These are phyloP conservation scores for Trichoderma aggressivum DNA, from an alignment of 2,329 filamentous ascomycete species.

Conservation along the genomic window DNA sequence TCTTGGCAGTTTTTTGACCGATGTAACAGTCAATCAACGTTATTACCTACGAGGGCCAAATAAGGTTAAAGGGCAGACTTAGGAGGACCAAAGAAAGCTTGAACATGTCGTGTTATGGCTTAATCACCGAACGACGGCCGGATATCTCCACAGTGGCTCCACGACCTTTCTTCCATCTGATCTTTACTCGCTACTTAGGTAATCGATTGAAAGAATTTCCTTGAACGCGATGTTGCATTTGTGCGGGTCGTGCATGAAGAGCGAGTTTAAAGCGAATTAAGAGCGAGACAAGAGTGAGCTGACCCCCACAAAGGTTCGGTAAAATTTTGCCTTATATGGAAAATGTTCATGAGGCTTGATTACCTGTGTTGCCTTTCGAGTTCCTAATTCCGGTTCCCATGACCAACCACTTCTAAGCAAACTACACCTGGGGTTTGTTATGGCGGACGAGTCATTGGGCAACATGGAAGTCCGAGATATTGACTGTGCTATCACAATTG, in stretches of 20 bases:
- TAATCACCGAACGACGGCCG: background rate
- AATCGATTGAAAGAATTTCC: background rate
- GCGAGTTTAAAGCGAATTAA: background rate
- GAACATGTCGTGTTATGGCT: background rate
- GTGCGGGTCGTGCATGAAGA: background rate
- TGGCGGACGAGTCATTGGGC: background rate
- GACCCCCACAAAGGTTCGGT: background rate
- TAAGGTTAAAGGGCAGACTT: background rate
- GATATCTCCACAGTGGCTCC: background rate
- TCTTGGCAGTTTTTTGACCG: background rate
- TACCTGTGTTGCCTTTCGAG: background rate
- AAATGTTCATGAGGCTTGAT: background rate
- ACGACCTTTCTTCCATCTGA: background rate
- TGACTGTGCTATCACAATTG: background rate
- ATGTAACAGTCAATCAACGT: background rate
- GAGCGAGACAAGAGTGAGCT: background rate
- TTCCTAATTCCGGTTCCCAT: background rate
- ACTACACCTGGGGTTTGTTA: background rate
- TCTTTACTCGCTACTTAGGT: background rate
- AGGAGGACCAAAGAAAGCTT: background rate
- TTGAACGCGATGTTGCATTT: background rate
- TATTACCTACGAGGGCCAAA: background rate
- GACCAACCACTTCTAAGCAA: background rate
- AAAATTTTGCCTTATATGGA: background rate
- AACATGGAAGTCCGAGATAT: background rate